phyloP scores from a whole-genome alignment of 768 basidiomycete genomes.

The Candolleomyces eurysporus region DNA sequence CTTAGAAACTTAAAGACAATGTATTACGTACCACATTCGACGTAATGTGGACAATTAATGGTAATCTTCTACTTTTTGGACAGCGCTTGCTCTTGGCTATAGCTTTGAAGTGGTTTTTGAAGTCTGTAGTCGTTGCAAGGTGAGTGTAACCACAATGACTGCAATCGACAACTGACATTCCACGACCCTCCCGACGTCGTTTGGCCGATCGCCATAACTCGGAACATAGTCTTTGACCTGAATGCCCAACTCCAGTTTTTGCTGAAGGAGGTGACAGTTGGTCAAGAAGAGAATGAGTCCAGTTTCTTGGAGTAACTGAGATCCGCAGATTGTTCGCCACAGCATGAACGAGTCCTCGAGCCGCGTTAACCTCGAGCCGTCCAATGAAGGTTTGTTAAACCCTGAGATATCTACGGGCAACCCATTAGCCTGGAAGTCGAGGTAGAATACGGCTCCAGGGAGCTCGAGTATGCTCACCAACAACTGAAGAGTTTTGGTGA shows the following conservation, averaged over 20 bases:
- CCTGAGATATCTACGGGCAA: conserved; percentile 58
- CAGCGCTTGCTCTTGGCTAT: too few species aligned
- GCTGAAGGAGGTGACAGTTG: conserved; percentile 64
- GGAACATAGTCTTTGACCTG: conserved; percentile 56
- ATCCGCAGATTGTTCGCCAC: conserved; percentile 69
- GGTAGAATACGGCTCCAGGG: conserved; percentile 32
- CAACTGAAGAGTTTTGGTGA: conserved; percentile 34
- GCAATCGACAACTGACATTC: conserved; percentile 43
- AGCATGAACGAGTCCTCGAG: conserved; percentile 71
- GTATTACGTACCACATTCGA: too few species aligned
- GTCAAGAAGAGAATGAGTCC: conserved; percentile 64
- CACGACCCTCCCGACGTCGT: conserved; percentile 61
- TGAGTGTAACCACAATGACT: too few species aligned
- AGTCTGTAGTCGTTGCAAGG: too few species aligned
- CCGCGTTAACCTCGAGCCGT: conserved; percentile 68
- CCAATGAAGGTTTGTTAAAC: conserved; percentile 73
- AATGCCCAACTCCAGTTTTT: conserved; percentile 58
- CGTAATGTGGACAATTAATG: too few species aligned
- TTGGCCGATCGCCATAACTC: conserved; percentile 66
- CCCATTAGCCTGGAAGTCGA: conserved; percentile 39
- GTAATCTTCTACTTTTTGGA: too few species aligned
- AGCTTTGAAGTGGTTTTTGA: too few species aligned
- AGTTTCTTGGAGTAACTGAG: conserved; percentile 55
- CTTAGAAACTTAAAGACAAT: too few species aligned
- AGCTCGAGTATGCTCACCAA: background rate